phyloP scores from a whole-genome alignment of 768 basidiomycete species.

The Rhizopogon vinicolor region DNA sequence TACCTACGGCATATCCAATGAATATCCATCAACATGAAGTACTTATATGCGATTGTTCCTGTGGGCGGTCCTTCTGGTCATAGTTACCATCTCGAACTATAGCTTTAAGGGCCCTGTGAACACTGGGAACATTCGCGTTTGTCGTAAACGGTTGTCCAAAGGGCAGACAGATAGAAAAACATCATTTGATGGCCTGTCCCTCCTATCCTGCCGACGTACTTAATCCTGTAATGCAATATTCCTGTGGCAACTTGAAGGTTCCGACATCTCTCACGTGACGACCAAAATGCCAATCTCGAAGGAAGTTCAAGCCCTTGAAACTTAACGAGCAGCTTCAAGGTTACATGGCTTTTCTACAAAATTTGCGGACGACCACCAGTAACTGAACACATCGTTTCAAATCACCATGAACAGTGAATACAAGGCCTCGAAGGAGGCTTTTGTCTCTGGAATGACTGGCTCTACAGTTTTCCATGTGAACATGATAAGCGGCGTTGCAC shows the following conservation, averaged over 20 bases:
- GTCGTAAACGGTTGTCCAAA: background rate
- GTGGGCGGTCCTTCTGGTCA: slow-evolving; percentile 39
- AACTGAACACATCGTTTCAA: background rate
- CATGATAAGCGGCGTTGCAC: slow-evolving; percentile 53
- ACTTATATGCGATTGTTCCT: slow-evolving; percentile 47
- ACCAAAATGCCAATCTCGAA: no score
- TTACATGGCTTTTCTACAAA: background rate
- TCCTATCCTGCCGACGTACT: background rate
- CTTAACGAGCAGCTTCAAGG: no score
- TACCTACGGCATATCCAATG: slow-evolving; percentile 52
- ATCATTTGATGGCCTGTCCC: background rate
- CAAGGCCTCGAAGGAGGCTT: slow-evolving; percentile 77
- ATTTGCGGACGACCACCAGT: background rate
- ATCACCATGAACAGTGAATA: slow-evolving; percentile 35
- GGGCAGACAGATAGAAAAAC: background rate
- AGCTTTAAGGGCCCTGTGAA: slow-evolving; percentile 41
- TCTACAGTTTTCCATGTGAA: slow-evolving; percentile 68
- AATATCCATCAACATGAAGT: slow-evolving; percentile 49
- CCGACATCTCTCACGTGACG: no score
- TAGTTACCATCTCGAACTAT: slow-evolving; percentile 38
- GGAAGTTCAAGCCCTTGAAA: no score
- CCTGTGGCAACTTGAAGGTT: no score
- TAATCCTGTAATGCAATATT: no score
- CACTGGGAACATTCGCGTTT: slow-evolving; percentile 19
- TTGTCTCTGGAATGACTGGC: slow-evolving; percentile 72